Evolutionary conservation across 192 early-diverging fungal genomes (phyloP), one percentile per base, ranked within the genome.

Genomic region (Obelidium mucronatum): DNA sequence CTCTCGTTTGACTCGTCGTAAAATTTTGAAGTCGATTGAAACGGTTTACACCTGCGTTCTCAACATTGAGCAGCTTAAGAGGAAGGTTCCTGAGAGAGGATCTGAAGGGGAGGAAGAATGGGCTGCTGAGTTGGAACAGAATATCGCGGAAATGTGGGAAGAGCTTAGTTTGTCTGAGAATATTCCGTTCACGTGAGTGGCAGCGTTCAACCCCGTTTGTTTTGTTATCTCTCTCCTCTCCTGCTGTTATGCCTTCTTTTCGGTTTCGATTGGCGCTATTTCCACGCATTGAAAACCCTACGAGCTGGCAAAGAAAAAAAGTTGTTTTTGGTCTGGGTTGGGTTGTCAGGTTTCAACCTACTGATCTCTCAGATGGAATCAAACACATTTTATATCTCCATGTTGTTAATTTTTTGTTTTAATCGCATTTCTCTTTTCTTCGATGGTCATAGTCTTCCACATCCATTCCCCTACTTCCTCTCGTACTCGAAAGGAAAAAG

Each of bases 401-500:
- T n/a, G n/a, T n/a, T n/a, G n/a, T n/a, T 22, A 8, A 51, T 22
- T 51, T 22, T 51, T 51, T 51, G 11, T 8, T 13, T 51, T 51
- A 13, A 8, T 22, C 48, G 48, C 48, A 51, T 22, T 51, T 51
- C 22, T 22, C 22, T 22, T 13, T 69, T 71, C 72, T 74, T 24
- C 40, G n/a, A 1, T 28, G 65, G n/a, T n/a, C n/a, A n/a, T 68
- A 86, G 83, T 24, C 62, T 59, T 37, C 82, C 84, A n/a, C 96
- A 98, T 76, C 93, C 96, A n/a, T 91, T 98, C 63, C 90, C 93
- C 11, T 90, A 89, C 4, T 88, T 97, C 76, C 81, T 99, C 63
- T 91, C 92, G 31, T 89, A 91, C 72, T 79, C 90, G 40, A 99
- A 99, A 83, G 97, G 96, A 36, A 95, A 94, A 74, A 91, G 92